Percentiles rank a stretch among this genome's conserved stretches.
phyloP scores from a whole-genome alignment of 495 filamentous ascomycete species.

The Hypoxylon subgilvum region DNA sequence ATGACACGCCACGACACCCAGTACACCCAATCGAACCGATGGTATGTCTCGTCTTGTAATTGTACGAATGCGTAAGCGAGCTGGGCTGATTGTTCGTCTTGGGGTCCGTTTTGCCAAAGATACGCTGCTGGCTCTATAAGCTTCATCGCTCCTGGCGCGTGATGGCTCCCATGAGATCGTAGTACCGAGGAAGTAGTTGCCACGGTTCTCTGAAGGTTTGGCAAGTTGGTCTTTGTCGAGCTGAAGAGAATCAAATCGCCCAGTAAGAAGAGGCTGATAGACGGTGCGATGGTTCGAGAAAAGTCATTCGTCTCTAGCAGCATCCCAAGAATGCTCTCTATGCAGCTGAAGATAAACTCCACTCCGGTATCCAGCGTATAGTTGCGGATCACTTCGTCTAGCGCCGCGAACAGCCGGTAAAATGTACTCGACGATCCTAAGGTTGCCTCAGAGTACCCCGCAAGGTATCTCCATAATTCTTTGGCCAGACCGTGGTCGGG shows the following conservation, averaged over 20 bases:
- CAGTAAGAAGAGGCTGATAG: conserved; percentile 20
- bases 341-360: conserved; percentile 32
- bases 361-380: conserved; percentile 20
- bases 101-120: conserved; percentile 30
- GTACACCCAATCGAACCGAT: conserved; percentile 26
- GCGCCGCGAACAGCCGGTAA: conserved; percentile 16
- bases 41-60: conserved; percentile 5
- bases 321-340: conserved; percentile 34
- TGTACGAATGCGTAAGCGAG: conserved; percentile 16
- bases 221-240: conserved; percentile 26
- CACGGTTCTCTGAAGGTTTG: conserved; percentile 14
- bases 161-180: background rate
- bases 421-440: conserved; percentile 18
- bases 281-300: conserved; percentile 17
- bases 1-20: conserved; percentile 36
- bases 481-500: conserved; percentile 25
- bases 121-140: conserved; percentile 25
- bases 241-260: conserved; percentile 24
- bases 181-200: conserved; percentile 5
- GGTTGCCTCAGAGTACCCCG: conserved; percentile 23
- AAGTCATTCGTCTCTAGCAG: conserved; percentile 26
- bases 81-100: conserved; percentile 21
- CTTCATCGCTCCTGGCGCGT: conserved; percentile 3
- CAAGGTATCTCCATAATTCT: conserved; percentile 34
- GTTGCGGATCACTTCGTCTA: conserved; percentile 24